These are phyloP conservation scores for Starmera stellimalicola DNA, from an alignment of 1,139 yeast species.

Conservation along the genomic window DNA sequence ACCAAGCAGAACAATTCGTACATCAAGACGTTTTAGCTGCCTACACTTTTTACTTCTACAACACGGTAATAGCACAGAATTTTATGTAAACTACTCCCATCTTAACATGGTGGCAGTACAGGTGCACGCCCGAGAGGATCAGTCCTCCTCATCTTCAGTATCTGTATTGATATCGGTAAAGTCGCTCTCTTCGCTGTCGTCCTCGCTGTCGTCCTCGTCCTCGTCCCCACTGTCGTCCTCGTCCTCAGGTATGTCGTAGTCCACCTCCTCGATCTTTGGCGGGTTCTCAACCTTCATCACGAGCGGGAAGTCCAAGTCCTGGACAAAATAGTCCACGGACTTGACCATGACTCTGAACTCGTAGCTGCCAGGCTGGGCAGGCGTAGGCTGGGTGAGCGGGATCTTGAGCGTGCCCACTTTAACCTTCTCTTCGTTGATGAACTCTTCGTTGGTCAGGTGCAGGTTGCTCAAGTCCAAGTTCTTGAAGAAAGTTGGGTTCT, in stretches of 20 bases:
- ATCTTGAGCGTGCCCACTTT: slow-evolving; percentile 64
- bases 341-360: slow-evolving; percentile 58
- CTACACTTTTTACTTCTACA: not conserved
- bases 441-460: slow-evolving; percentile 40
- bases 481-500: slow-evolving; percentile 49
- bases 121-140: too few relatives aligned
- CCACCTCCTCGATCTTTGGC: slow-evolving; percentile 31
- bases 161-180: slow-evolving; percentile 35
- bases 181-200: slow-evolving; percentile 26
- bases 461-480: slow-evolving; percentile 50
- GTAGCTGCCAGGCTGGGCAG: slow-evolving; percentile 50
- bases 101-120: too few relatives aligned
- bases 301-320: slow-evolving; percentile 61
- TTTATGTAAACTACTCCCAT: slow-evolving; percentile 5
- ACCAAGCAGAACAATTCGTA: too few relatives aligned
- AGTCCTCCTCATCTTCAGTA: slow-evolving; percentile 26
- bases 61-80: not conserved
- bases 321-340: slow-evolving; percentile 61
- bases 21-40: too few relatives aligned
- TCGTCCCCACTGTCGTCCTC: slow-evolving; percentile 45
- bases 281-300: slow-evolving; percentile 49
- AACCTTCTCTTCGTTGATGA: slow-evolving; percentile 26
- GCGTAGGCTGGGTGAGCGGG: slow-evolving; percentile 64
- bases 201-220: slow-evolving; percentile 46
- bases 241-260: slow-evolving; percentile 55